These are phyloP conservation scores for Termitomyces sp. DNA, from an alignment of 768 basidiomycete species.

Conservation along the genomic window DNA sequence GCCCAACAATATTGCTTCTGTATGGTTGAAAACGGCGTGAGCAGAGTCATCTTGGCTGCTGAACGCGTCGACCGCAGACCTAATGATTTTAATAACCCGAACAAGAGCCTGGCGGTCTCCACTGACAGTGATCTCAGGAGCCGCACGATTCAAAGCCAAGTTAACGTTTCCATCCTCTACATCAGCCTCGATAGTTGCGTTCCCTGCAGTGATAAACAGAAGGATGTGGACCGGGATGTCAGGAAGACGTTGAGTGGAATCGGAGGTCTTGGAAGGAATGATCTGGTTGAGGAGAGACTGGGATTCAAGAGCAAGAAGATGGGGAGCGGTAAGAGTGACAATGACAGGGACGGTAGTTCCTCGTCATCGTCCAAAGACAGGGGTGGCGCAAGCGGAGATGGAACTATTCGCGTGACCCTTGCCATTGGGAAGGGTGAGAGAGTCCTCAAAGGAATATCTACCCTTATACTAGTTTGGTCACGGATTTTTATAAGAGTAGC, in stretches of 20 bases:
- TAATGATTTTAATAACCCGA: slow-evolving; percentile 74
- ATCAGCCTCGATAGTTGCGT: slow-evolving; percentile 55
- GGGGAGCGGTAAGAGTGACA: slow-evolving; percentile 81
- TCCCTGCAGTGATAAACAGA: slow-evolving; percentile 77
- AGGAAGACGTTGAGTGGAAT: slow-evolving; percentile 72
- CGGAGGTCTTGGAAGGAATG: slow-evolving; percentile 82
- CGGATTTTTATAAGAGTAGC: slow-evolving; percentile 89
- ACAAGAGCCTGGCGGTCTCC: slow-evolving; percentile 87
- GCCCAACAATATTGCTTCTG: too few relatives aligned
- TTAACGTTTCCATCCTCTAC: slow-evolving; percentile 57
- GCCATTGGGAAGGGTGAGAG: slow-evolving; percentile 36
- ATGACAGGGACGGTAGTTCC: slow-evolving; percentile 77
- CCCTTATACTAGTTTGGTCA: slow-evolving; percentile 81
- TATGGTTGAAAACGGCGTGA: too few relatives aligned
- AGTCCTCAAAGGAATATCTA: slow-evolving; percentile 91
- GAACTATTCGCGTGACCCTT: slow-evolving; percentile 54
- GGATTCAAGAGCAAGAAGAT: slow-evolving; percentile 76
- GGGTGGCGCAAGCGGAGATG: slow-evolving; percentile 43
- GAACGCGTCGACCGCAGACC: slow-evolving; percentile 56
- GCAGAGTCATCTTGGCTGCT: slow-evolving; percentile 66
- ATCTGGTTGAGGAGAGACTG: slow-evolving; percentile 77
- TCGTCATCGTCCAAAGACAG: slow-evolving; percentile 71
- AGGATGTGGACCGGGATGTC: slow-evolving; percentile 82
- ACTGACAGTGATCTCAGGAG: slow-evolving; percentile 68
- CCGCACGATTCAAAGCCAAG: slow-evolving; percentile 48